Evolutionary conservation across 108 stramenopile genomes (phyloP), one percentile per base, ranked within the genome.

Genomic region (Pseudonitzschia pungens): DNA sequence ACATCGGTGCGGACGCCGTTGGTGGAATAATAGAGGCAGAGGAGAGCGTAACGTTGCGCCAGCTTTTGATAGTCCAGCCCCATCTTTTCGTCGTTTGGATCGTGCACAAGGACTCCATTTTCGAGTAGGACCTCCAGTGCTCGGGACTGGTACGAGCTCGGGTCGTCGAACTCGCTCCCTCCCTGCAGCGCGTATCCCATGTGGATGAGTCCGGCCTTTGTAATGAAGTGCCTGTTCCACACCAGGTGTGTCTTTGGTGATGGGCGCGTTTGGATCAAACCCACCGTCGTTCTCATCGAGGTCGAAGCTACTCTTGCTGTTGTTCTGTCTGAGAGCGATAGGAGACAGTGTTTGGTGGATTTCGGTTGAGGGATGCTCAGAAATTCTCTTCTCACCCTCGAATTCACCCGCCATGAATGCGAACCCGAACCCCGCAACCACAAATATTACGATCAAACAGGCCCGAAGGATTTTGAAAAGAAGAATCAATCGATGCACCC

Each of bases 51-150:
- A 12, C 55, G 21, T 20, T 56, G 55, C 26, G 55, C 55, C 16
- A 56, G 26, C 3, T 56, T 56, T 27, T 56, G 16, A 20, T 20
- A 22, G 55, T 56, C 20, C 21, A 26, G 10, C 16, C 26, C n/a
- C n/a, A n/a, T n/a, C n/a, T n/a, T n/a, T n/a, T n/a, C 20, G 0
- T 26, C 21, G 20, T 56, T 56, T 22, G 14, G 14, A 20, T 20
- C 55, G 26, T 20, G 55, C 10, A 56, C 26, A 14, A 27, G 55
- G 0, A 56, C 0, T 27, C 55, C 55, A 20, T 56, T 20, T 20
- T 56, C 20, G 55, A 56, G 21, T 20, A 56, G 20, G 10, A 56
- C 20, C 55, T 56, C 55, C 24, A 56, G 55, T 56, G 55, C 55
- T 20, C 55, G 55, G 26, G 55, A 56, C 16, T 56, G 12, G 26